phyloP scores from a whole-genome alignment of 106 monocot species.

The Platanthera guangdongensis region DNA sequence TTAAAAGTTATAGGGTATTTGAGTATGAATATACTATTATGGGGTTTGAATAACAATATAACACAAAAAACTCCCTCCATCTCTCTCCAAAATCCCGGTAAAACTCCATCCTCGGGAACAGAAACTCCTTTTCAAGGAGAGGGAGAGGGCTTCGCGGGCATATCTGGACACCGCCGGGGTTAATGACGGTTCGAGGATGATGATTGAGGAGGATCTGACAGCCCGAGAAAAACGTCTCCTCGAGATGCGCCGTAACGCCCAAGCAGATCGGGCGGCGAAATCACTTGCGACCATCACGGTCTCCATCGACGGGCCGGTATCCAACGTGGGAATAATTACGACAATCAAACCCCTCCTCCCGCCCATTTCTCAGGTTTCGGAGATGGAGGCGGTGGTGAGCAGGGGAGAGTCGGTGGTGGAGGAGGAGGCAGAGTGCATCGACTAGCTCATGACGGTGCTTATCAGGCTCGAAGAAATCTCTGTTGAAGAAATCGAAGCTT shows the following conservation, averaged over 20 bases:
- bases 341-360: neutral
- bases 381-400: neutral
- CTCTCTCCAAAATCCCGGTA: too few species aligned
- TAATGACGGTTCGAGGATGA: constrained; percentile 70
- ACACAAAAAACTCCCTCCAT: too few species aligned
- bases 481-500: neutral
- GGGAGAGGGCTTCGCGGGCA: constrained; percentile 52
- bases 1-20: too few species aligned
- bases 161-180: constrained; percentile 72
- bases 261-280: constrained; percentile 44
- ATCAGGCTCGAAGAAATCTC: neutral
- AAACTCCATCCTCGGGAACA: constrained; percentile 68
- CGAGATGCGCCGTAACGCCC: constrained; percentile 44
- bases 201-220: constrained; percentile 44
- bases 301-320: constrained; percentile 55
- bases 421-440: neutral
- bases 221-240: constrained; percentile 56
- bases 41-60: too few species aligned
- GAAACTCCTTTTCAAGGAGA: constrained; percentile 70
- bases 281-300: constrained; percentile 26
- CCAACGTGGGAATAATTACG: constrained; percentile 28
- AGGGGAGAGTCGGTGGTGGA: neutral
- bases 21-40: too few species aligned
- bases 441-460: constrained; percentile 1
- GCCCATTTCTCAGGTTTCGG: neutral